phyloP scores from a whole-genome alignment of 768 basidiomycete genomes.

The Dentipellis fragilis region DNA sequence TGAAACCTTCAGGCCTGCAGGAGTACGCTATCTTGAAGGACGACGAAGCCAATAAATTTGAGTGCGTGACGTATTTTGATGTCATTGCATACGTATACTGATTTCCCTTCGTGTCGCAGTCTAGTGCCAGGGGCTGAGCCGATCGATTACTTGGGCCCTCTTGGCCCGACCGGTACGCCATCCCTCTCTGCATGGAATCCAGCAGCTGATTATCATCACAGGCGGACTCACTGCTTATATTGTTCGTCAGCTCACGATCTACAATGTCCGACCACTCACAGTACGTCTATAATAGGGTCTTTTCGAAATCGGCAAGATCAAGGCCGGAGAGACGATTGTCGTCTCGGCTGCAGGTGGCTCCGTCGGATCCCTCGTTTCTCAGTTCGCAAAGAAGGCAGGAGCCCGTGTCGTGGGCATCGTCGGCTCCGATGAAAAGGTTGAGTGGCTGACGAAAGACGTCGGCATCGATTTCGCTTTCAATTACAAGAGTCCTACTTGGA shows the following conservation, averaged over 20 bases:
- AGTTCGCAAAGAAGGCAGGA: slow-evolving; percentile 69
- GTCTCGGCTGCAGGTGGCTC: slow-evolving; percentile 90
- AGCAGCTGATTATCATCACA: not conserved
- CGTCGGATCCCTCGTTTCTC: slow-evolving; percentile 73
- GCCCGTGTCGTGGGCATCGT: slow-evolving; percentile 86
- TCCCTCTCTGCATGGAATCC: slow-evolving; percentile 11
- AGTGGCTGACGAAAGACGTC: slow-evolving; percentile 72
- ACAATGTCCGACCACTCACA: not conserved
- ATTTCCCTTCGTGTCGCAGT: slow-evolving; percentile 15
- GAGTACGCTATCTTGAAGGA: slow-evolving; percentile 64
- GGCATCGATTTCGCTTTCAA: slow-evolving; percentile 79
- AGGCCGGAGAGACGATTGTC: slow-evolving; percentile 77
- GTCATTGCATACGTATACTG: not conserved
- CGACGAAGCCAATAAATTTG: slow-evolving; percentile 37
- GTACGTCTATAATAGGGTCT: slow-evolving; percentile 46
- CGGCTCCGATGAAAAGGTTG: slow-evolving; percentile 77
- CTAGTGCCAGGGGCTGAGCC: slow-evolving; percentile 47
- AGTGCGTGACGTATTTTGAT: slow-evolving; percentile 30
- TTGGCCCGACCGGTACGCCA: slow-evolving; percentile 57
- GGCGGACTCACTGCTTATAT: slow-evolving; percentile 85
- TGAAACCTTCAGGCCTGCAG: slow-evolving; percentile 50
- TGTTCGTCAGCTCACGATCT: slow-evolving; percentile 26
- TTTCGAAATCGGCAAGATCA: slow-evolving; percentile 67
- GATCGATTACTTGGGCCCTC: slow-evolving; percentile 72
- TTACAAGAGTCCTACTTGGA: slow-evolving; percentile 75